Evolutionary conservation across 2,329 filamentous ascomycete genomes (phyloP), one percentile per base, ranked within the genome.

Genomic region (Beauveria medogensis): DNA sequence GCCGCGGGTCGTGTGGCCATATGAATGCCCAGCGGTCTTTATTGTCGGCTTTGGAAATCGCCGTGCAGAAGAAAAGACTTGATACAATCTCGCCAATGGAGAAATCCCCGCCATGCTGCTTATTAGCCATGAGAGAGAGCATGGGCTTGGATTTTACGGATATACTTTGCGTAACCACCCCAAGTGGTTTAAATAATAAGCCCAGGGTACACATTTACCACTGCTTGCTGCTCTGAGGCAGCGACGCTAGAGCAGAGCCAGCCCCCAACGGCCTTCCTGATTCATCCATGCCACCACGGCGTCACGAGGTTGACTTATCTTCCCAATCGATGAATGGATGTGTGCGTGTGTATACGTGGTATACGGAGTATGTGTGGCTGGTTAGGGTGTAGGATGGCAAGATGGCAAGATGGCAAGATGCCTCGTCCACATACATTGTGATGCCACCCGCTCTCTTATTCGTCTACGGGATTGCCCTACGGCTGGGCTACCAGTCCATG

Each of bases 191-290:
- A 34, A 10, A 34, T 34, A 34, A 34, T 34, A 34, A 5, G 30
- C 30, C 30, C 30, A 34, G 12, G 30, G 12, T 12, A 14, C 12
- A 22, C 5, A 22, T 16, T 30, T 60, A 22, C 41, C 57, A 60
- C 50, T 24, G 41, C 41, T 43, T 55, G 28, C 58, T 60, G 18
- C 20, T n/a, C n/a, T 34, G 46, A 48, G 41, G n/a, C 22, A n/a
- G 40, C 4, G 46, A 30, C 41, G 50, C 50, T 48, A 54, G 22
- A 40, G 20, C 26, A 22, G 14, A 50, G 34, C 10, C 20, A 41
- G 51, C 50, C 51, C 58, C 50, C 51, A 55, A 41, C 43, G 51
- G 58, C 58, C 58, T 60, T 53, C 58, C 43, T 60, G 40, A 55
- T 60, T 55, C 41, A 55, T 50, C 20, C 50, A 24, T 59, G 5